phyloP scores from a whole-genome alignment of 805 yeast species.

The Myxozyma vanderwaltii region DNA sequence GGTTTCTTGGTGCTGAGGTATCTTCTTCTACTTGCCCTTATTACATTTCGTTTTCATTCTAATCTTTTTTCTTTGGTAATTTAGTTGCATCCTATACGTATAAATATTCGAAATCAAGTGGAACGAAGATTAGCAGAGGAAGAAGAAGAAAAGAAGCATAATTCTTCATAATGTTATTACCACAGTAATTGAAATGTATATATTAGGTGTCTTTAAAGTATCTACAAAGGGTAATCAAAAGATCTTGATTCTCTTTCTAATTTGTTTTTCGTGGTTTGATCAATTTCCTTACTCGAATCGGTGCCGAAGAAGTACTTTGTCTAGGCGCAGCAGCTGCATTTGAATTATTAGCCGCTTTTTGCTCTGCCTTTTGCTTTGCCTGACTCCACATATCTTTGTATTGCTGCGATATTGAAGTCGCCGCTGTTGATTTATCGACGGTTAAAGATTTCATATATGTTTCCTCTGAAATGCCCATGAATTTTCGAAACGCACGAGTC shows the following conservation, averaged over 20 bases:
- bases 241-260: background rate
- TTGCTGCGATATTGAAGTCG: constrained; percentile 12
- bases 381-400: constrained; percentile 22
- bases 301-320: background rate
- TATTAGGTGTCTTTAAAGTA: background rate
- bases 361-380: constrained; percentile 22
- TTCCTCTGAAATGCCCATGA: constrained; percentile 20
- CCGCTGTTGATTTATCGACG: constrained; percentile 7
- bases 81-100: constrained; percentile 20
- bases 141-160: constrained; percentile 5
- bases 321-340: background rate
- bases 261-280: background rate
- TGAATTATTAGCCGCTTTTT: background rate
- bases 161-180: background rate
- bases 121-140: background rate
- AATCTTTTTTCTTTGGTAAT: too few species aligned
- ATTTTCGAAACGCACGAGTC: constrained; percentile 7
- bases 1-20: constrained; percentile 74
- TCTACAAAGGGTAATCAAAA: background rate
- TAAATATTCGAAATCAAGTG: constrained; percentile 16
- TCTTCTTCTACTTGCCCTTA: constrained; percentile 28
- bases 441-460: constrained; percentile 5
- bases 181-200: background rate
- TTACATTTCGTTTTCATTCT: background rate
- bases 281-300: constrained; percentile 4